Evolutionary conservation across 352 stramenopile species (phyloP), one percentile per base, ranked within the genome.

Genomic region (Globisporangium heterothallicum): DNA sequence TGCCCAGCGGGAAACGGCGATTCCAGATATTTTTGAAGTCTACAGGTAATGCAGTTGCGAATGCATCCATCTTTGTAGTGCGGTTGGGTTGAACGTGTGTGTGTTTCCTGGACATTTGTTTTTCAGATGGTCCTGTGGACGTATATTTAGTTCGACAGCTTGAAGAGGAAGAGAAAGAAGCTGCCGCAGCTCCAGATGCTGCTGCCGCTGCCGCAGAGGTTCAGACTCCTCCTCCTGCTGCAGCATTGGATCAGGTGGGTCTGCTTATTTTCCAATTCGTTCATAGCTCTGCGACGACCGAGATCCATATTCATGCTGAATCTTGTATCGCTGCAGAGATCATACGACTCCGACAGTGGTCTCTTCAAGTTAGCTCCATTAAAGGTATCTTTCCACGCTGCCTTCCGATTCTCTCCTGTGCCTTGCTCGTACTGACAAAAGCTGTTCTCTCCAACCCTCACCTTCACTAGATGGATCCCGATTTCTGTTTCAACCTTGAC

Each of bases 1-100:
- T 97, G 84, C 69, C 78, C 16, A 64, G 62, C 18, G 91, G 91
- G 16, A 85, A 88, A 34, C 72, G 90, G 44, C 83, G 86, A 34
- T 98, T 94, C 68, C 87, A 98, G 65, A 97, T 98, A 55, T 98
- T 94, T 38, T 66, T 98, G n/a, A 94, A 95, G 56, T 92, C 78
- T 32, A 84, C 77, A 70, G 80, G 80, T 91, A n/a, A n/a, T n/a
- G n/a, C n/a, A n/a, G n/a, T n/a, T n/a, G 51, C 13, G 52, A 42
- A 24, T 29, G 9, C 2, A 27, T 27, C n/a, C 25, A 19, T 16
- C 10, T 30, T 25, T 10, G 0, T 7, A 27, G 18, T 21, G 44
- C 32, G 32, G 44, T 27, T 27, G 3, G 44, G 0, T 38, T 29
- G 43, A 25, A 16, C 21, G 27, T 30, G 3, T 25, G 18, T 40